These are phyloP conservation scores for Podospora pseudocomata DNA, from an alignment of 495 filamentous ascomycete species.

Conservation along the genomic window DNA sequence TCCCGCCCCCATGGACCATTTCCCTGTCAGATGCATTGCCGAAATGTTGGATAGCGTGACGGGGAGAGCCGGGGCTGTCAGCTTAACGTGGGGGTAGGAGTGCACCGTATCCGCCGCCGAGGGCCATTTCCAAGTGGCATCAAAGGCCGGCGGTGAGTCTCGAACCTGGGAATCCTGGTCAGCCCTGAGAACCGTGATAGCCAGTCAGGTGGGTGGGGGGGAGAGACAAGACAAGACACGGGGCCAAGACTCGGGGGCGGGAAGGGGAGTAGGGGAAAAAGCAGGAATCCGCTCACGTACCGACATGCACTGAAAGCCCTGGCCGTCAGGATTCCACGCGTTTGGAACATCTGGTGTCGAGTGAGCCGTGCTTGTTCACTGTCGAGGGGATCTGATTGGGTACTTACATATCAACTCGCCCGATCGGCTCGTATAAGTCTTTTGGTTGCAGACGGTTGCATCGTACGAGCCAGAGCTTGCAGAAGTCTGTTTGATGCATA, in stretches of 20 bases:
- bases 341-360: slow-evolving; percentile 21
- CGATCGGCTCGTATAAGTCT: slow-evolving; percentile 24
- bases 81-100: slow-evolving; percentile 36
- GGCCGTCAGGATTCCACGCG: slow-evolving; percentile 30
- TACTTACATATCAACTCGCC: slow-evolving; percentile 26
- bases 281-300: slow-evolving; percentile 21
- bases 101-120: slow-evolving; percentile 23
- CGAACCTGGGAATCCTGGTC: slow-evolving; percentile 23
- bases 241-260: slow-evolving; percentile 7
- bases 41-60: slow-evolving; percentile 31
- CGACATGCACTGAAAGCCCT: slow-evolving; percentile 30
- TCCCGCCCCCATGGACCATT: slow-evolving; percentile 34
- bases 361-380: background rate
- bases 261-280: slow-evolving; percentile 2
- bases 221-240: background rate
- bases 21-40: slow-evolving; percentile 23
- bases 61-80: slow-evolving; percentile 22
- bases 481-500: slow-evolving; percentile 17
- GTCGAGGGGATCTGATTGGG: slow-evolving; percentile 4
- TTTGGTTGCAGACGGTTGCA: slow-evolving; percentile 25
- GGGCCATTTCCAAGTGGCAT: slow-evolving; percentile 32
- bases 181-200: slow-evolving; percentile 7
- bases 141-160: slow-evolving; percentile 30
- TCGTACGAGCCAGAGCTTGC: slow-evolving; percentile 19
- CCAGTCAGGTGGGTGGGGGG: background rate